Evolutionary conservation across 2,329 filamentous ascomycete genomes (phyloP).

Genomic region (Verticillium zaregamsianum): DNA sequence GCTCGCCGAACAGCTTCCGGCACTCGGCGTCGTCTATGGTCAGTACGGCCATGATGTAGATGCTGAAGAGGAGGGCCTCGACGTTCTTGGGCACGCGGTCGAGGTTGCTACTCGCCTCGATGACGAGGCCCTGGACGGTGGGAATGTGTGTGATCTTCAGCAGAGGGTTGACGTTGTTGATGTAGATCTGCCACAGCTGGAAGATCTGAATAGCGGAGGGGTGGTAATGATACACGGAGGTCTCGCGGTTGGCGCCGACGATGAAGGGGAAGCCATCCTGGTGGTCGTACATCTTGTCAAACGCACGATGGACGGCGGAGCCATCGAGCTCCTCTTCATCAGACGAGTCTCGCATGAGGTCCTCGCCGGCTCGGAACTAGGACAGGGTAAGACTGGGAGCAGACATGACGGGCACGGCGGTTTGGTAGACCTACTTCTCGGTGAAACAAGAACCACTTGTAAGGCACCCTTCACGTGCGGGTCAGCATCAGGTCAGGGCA

Average conservation of each 20-base stretch:
- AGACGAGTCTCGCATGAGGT: slow-evolving; percentile 48
- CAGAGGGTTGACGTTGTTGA: slow-evolving; percentile 65
- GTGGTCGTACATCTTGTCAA: slow-evolving; percentile 54
- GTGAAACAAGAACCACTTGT: slow-evolving; percentile 48
- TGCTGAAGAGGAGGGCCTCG: slow-evolving; percentile 65
- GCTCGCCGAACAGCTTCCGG: slow-evolving; percentile 45
- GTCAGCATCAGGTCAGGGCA: slow-evolving; percentile 1
- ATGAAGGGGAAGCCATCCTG: slow-evolving; percentile 56
- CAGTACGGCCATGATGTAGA: slow-evolving; percentile 55
- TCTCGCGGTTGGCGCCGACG: slow-evolving; percentile 37
- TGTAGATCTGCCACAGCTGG: slow-evolving; percentile 65
- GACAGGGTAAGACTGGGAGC: background rate
- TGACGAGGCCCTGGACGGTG: slow-evolving; percentile 59
- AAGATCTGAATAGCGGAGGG: slow-evolving; percentile 57
- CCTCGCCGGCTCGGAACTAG: slow-evolving; percentile 47
- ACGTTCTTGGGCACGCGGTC: slow-evolving; percentile 50
- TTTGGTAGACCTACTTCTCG: slow-evolving; percentile 39
- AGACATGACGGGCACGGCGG: background rate
- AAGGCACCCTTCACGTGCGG: slow-evolving; percentile 16
- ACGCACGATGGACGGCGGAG: slow-evolving; percentile 53
- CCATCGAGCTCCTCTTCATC: slow-evolving; percentile 51
- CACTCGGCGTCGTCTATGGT: slow-evolving; percentile 55
- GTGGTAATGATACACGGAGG: slow-evolving; percentile 41
- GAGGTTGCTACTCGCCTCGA: slow-evolving; percentile 55
- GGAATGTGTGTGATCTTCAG: slow-evolving; percentile 66